Evolutionary conservation across 108 stramenopile genomes (phyloP).

Genomic region (Aurantiochytrium sp.): DNA sequence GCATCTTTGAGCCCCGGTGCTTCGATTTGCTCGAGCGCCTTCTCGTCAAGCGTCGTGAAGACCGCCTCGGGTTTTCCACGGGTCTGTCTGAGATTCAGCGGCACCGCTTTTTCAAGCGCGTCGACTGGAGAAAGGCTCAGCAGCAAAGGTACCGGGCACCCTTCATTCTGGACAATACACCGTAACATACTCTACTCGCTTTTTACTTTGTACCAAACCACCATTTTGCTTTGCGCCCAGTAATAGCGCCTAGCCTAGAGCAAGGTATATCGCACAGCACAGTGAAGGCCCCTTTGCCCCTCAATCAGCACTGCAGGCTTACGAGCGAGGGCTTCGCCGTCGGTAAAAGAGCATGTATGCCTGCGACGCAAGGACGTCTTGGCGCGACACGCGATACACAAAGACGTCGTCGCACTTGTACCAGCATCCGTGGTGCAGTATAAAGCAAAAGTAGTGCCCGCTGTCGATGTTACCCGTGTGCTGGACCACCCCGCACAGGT

Average conservation of each 20-base stretch:
- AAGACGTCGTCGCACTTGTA: conserved; percentile 28
- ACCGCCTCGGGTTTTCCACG: not conserved
- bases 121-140: not conserved
- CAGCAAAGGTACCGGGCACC: not conserved
- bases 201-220: too few species aligned
- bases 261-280: too few species aligned
- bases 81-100: not conserved
- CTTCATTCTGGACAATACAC: not conserved
- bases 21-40: conserved; percentile 3
- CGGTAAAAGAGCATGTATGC: conserved; percentile 23
- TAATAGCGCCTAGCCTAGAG: too few species aligned
- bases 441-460: conserved; percentile 20
- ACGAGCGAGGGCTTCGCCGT: not conserved
- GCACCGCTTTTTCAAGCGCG: not conserved
- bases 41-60: conserved; percentile 5
- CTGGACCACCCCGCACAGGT: conserved; percentile 14
- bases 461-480: conserved; percentile 24
- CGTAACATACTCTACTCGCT: not conserved
- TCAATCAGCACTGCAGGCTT: too few species aligned
- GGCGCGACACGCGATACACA: not conserved
- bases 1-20: not conserved
- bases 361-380: not conserved
- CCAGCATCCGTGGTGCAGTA: not conserved
- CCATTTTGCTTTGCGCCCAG: too few species aligned
- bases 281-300: too few species aligned